Evolutionary conservation across 345 rosid species (phyloP), one percentile per base, ranked within the genome.

Genomic region (Limnanthes douglasii): DNA sequence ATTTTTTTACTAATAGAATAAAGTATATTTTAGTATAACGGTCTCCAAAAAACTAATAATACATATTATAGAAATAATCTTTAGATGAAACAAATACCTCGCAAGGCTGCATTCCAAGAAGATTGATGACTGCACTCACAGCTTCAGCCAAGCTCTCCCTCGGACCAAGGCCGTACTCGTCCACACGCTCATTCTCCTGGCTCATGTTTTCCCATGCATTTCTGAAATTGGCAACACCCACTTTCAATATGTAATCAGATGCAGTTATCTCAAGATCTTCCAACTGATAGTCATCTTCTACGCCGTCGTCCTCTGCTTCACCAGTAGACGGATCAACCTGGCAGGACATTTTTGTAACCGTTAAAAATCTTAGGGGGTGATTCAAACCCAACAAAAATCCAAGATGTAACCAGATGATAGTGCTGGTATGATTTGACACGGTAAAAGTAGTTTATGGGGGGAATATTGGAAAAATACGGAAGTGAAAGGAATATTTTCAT

Each of bases 31-130:
- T n/a, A n/a, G n/a, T n/a, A n/a, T n/a, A n/a, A n/a, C n/a, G n/a
- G n/a, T n/a, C n/a, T n/a, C n/a, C n/a, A n/a, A n/a, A n/a, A n/a
- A n/a, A n/a, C n/a, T n/a, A n/a, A n/a, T n/a, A n/a, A n/a, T n/a
- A n/a, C n/a, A n/a, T n/a, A n/a, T n/a, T n/a, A n/a, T n/a, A n/a
- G n/a, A n/a, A n/a, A n/a, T n/a, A n/a, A n/a, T 0, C 17, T 1
- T 1, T 34, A 32, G 37, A 30, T 28, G 24, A 25, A 58, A 66
- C 55, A n/a, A n/a, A n/a, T 33, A 79, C 97, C 92, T 90, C 98
- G 34, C 95, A 90, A 13, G 95, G 79, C 67, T 90, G 98, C 98
- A 90, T 68, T 64, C 98, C 98, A 19, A 90, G 96, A 70, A 90
- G 98, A 59, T 55, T 61, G 37, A 77, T 70, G 68, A 84, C 98